Percentiles rank a stretch among this genome's conserved stretches.
Conservation (phyloP, 2,329 filamentous ascomycete species). For the Pseudocercospora crystallina region DNA sequence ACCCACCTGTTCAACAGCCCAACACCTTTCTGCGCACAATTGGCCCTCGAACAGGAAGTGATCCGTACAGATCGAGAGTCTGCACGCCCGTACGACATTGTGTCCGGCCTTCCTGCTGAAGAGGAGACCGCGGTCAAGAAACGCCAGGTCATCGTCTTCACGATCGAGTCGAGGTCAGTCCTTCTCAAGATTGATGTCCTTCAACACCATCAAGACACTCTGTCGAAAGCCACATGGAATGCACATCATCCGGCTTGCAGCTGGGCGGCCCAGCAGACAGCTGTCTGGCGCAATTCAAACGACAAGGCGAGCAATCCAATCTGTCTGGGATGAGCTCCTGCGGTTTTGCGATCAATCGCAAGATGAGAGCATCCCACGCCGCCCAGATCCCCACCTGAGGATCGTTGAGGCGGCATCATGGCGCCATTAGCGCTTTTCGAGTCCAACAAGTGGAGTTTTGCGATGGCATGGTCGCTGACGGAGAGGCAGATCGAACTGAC, state of each 20-base stretch:
- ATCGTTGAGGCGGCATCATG: too few species aligned
- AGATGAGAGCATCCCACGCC: too few species aligned
- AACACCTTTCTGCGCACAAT: constrained; percentile 15
- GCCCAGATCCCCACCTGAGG: too few species aligned
- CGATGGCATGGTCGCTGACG: constrained; percentile 10
- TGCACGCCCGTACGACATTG: constrained; percentile 16
- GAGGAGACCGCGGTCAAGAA: neutral
- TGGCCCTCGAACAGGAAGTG: constrained; percentile 10
- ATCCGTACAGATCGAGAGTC: constrained; percentile 8
- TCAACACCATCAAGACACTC: neutral
- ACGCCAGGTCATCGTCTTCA: neutral
- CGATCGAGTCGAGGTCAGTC: too few species aligned
- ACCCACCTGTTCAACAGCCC: constrained; percentile 16
- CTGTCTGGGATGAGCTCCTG: too few species aligned
- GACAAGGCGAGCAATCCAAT: too few species aligned
- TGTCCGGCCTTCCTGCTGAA: neutral
- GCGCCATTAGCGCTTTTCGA: too few species aligned
- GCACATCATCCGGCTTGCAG: neutral
- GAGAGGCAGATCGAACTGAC: constrained; percentile 13
- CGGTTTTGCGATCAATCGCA: too few species aligned
- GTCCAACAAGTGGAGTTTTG: too few species aligned
- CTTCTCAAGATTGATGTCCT: too few species aligned
- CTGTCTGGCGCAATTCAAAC: too few species aligned
- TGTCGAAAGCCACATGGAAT: neutral
- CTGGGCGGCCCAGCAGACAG: neutral